These are phyloP conservation scores for Colletotrichum viniferum DNA, from an alignment of 2,329 filamentous ascomycete genomes.

Conservation along the genomic window DNA sequence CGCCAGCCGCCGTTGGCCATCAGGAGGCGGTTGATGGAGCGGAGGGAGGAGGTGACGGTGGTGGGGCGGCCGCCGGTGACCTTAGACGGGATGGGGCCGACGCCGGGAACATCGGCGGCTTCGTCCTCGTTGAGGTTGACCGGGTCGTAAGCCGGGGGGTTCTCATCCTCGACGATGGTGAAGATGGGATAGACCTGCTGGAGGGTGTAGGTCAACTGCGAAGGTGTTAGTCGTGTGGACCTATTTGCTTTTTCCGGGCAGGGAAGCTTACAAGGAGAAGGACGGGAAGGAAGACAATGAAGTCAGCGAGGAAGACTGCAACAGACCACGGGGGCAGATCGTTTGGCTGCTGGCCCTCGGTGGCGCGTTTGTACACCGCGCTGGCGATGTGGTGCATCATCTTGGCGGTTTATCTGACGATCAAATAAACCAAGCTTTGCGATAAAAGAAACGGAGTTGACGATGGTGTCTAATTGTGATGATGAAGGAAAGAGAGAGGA, in stretches of 20 bases:
- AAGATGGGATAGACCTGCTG: conserved; percentile 55
- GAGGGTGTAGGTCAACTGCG: conserved; percentile 57
- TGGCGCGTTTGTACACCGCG: conserved; percentile 37
- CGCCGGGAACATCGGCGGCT: conserved; percentile 33
- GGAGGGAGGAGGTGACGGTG: conserved; percentile 55
- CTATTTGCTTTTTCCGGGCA: neutral
- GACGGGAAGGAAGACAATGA: conserved; percentile 50
- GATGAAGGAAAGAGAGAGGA: neutral
- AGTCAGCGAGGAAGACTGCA: conserved; percentile 41
- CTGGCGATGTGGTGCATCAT: conserved; percentile 6
- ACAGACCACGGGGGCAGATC: conserved; percentile 45
- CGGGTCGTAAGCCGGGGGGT: conserved; percentile 58
- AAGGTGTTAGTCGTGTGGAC: neutral
- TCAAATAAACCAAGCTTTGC: neutral
- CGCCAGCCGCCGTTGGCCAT: conserved; percentile 65
- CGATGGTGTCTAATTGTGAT: neutral
- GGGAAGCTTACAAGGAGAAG: conserved; percentile 43
- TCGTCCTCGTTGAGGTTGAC: conserved; percentile 48
- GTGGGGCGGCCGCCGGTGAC: conserved; percentile 35
- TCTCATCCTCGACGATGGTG: conserved; percentile 63
- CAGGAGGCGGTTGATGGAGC: conserved; percentile 59
- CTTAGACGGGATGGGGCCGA: conserved; percentile 19
- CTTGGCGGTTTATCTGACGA: neutral
- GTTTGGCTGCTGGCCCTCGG: conserved; percentile 27
- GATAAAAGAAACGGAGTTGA: neutral